These are phyloP conservation scores for Lodderomyces jiufengensis DNA, from an alignment of 1,139 yeast genomes.

Conservation along the genomic window DNA sequence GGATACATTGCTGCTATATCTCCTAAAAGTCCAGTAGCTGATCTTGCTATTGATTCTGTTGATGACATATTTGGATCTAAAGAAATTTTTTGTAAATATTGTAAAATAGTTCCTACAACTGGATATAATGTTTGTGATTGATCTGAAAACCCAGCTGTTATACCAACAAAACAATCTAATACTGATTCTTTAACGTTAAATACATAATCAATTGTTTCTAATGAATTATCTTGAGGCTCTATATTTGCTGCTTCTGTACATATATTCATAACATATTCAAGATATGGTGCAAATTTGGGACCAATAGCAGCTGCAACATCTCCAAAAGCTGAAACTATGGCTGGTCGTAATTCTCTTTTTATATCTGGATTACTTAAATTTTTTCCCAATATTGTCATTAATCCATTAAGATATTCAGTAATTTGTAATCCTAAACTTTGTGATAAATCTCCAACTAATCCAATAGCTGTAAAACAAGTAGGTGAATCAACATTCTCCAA, in stretches of 20 bases:
- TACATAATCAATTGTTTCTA: conserved; percentile 77
- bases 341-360: conserved; percentile 79
- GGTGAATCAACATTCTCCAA: conserved; percentile 80
- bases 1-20: conserved; percentile 88
- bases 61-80: conserved; percentile 56
- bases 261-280: conserved; percentile 73
- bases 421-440: conserved; percentile 79
- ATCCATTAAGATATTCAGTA: conserved; percentile 69
- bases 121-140: conserved; percentile 64
- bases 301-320: conserved; percentile 93
- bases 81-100: conserved; percentile 59
- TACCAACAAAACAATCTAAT: conserved; percentile 91
- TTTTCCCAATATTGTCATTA: conserved; percentile 79
- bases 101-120: conserved; percentile 67
- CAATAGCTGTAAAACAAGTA: conserved; percentile 84
- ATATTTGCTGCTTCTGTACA: conserved; percentile 53
- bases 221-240: conserved; percentile 56
- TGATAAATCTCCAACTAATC: conserved; percentile 95
- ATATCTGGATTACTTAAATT: conserved; percentile 64
- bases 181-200: conserved; percentile 77
- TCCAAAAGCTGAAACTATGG: conserved; percentile 92
- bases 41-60: conserved; percentile 66
- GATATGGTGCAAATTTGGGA: conserved; percentile 64
- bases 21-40: conserved; percentile 86
- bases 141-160: conserved; percentile 79